Evolutionary conservation across 164 flowering plant species (phyloP).

Genomic region (Magnolia officinalis): DNA sequence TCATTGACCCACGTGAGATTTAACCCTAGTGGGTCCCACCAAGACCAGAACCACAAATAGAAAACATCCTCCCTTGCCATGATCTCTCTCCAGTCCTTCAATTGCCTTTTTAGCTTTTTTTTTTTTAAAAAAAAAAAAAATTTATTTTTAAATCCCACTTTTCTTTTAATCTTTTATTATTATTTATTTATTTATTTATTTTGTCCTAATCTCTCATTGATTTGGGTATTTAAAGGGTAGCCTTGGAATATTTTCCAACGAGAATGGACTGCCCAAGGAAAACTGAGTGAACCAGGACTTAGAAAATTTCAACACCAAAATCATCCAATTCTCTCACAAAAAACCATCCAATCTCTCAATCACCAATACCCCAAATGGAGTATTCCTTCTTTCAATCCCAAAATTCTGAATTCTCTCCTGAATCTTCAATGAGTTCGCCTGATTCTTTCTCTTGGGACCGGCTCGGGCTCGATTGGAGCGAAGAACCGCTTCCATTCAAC

Average conservation of each 20-base stretch:
- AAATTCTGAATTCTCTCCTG: slow-evolving; percentile 18
- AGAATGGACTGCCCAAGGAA: neutral
- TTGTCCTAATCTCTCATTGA: neutral
- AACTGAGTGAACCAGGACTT: neutral
- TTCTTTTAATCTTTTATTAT: neutral
- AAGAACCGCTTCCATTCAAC: slow-evolving; percentile 43
- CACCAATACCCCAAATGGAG: slow-evolving; percentile 13
- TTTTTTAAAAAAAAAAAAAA: neutral
- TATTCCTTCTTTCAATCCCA: slow-evolving; percentile 13
- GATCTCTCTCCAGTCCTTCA: neutral
- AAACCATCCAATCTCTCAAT: neutral
- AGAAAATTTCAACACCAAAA: neutral
- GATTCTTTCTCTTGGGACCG: slow-evolving; percentile 15
- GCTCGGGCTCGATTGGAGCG: neutral
- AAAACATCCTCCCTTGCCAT: slow-evolving; percentile 7
- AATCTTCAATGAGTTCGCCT: slow-evolving; percentile 20
- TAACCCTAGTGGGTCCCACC: slow-evolving; percentile 1
- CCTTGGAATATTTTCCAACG: neutral
- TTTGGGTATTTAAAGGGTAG: slow-evolving; percentile 1
- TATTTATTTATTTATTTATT: too few relatives aligned
- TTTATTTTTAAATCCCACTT: neutral
- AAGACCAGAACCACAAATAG: neutral
- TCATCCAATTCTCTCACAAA: neutral
- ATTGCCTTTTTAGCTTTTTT: neutral
- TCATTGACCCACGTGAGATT: slow-evolving; percentile 22